Base-by-base conservation (phyloP, 1,284 basidiomycete genomes). In the Vanrija sp. region DNA sequence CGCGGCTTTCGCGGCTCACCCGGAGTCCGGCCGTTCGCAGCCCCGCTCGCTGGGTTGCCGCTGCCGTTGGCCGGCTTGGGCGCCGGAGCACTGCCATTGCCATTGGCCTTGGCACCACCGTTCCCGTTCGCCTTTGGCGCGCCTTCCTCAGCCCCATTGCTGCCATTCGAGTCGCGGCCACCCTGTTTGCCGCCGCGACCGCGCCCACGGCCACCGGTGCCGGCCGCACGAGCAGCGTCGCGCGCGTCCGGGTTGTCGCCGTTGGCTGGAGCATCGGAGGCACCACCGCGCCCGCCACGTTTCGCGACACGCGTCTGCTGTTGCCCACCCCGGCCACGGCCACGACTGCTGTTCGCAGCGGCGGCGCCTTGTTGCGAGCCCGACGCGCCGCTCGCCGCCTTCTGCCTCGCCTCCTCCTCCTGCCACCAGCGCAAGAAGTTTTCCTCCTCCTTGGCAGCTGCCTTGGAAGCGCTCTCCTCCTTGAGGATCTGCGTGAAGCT, bases 401-500 rank as follows among this genome's bases (percentile, higher is more conserved):
- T 31, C 31, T 42, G 19, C 5, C 86, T 79, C 56, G 83, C 84
- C 73, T 92, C 87, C 69, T 93, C 89, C 6, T 81, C 84, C 2
- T 82, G 78, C 89, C 90, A 93, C 90, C 89, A 93, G 59, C 78
- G 80, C 71, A 92, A 72, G 67, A 93, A 94, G 53, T 88, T 87
- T 2, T 78, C 83, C 72, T 92, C 89, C 35, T 79, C 79, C 56
- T 80, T 82, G 36, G 79, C 78, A 3, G 78, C 83, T 15, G 59
- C 54, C 37, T 68, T 62, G 1, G 58, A 60, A 2, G 57, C 55
- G 19, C 54, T 53, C 71, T 93, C 91, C 70, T 94, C 89, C 54
- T 85, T 83, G 71, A 93, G 90, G 42, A 94, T 94, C 61, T 92
- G 84, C n/a, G 79, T 76, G 55, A 92, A 75, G 38, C 85, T 87